phyloP scores from a whole-genome alignment of 805 yeast species.

The Zygotorulaspora sp. region DNA sequence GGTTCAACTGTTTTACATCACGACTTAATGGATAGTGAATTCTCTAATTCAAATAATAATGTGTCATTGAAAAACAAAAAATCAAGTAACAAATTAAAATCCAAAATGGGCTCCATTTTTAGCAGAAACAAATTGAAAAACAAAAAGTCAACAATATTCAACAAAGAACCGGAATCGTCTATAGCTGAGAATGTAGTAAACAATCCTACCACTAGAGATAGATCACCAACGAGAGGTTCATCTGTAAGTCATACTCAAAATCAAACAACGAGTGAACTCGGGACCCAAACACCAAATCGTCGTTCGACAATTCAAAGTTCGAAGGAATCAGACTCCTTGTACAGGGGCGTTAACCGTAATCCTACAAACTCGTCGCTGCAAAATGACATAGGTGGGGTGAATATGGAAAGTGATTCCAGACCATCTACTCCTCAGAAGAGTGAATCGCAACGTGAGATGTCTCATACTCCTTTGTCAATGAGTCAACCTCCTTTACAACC shows the following conservation, averaged over 20 bases:
- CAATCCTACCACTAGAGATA: slow-evolving; percentile 4
- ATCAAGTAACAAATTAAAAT: slow-evolving; percentile 45
- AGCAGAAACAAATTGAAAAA: slow-evolving; percentile 53
- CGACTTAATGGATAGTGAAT: slow-evolving; percentile 33
- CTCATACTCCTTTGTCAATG: slow-evolving; percentile 24
- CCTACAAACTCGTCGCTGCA: not conserved
- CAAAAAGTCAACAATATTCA: slow-evolving; percentile 16
- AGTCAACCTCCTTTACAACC: slow-evolving; percentile 38
- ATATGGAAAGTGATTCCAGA: not conserved
- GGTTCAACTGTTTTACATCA: slow-evolving; percentile 30
- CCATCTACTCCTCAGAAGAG: slow-evolving; percentile 7
- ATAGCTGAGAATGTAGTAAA: slow-evolving; percentile 10
- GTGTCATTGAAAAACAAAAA: slow-evolving; percentile 30
- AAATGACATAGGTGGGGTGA: not conserved
- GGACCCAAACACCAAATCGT: slow-evolving; percentile 2
- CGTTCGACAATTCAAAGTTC: slow-evolving; percentile 12
- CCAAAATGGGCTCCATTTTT: slow-evolving; percentile 72
- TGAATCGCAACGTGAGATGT: slow-evolving; percentile 5
- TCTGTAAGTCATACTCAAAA: slow-evolving; percentile 4
- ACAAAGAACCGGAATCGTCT: slow-evolving; percentile 10
- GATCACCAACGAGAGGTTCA: slow-evolving; percentile 8
- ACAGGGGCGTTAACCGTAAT: slow-evolving; percentile 6
- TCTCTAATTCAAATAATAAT: slow-evolving; percentile 32
- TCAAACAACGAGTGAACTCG: not conserved
- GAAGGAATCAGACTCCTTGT: slow-evolving; percentile 11